Conservation (phyloP, 2,329 filamentous ascomycete genomes). For the Trichophyton simii region DNA sequence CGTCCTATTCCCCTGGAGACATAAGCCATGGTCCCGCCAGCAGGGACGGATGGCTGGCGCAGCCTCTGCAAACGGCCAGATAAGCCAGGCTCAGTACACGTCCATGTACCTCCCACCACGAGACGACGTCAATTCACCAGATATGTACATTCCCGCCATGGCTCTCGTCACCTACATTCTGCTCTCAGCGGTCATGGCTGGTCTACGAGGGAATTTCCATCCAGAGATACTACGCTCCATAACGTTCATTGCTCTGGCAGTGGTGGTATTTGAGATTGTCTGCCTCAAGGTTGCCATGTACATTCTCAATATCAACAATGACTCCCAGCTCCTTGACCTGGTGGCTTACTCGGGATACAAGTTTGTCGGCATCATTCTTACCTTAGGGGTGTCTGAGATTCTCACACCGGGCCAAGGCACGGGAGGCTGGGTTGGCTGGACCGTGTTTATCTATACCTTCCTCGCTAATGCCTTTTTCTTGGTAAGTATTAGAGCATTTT, state of each 20-base stretch:
- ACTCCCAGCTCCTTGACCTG: slow-evolving; percentile 82
- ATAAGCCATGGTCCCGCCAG: slow-evolving; percentile 93
- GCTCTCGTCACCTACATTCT: slow-evolving; percentile 95
- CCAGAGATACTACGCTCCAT: slow-evolving; percentile 87
- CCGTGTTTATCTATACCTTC: slow-evolving; percentile 82
- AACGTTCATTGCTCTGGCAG: slow-evolving; percentile 67
- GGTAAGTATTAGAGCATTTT: slow-evolving; percentile 42
- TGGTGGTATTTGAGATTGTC: slow-evolving; percentile 80
- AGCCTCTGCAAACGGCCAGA: slow-evolving; percentile 44
- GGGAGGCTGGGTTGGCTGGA: slow-evolving; percentile 79
- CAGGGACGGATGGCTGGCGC: slow-evolving; percentile 45
- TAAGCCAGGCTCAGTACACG: slow-evolving; percentile 43
- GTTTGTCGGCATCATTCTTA: slow-evolving; percentile 91
- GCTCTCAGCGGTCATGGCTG: slow-evolving; percentile 78
- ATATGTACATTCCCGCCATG: slow-evolving; percentile 99
- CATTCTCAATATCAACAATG: slow-evolving; percentile 82
- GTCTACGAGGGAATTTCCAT: slow-evolving; percentile 80
- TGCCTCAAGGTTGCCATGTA: slow-evolving; percentile 87
- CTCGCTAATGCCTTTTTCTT: slow-evolving; percentile 89
- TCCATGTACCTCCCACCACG: slow-evolving; percentile 70
- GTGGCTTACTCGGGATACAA: slow-evolving; percentile 98
- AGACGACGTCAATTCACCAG: slow-evolving; percentile 92
- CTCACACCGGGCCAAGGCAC: slow-evolving; percentile 68
- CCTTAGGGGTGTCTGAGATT: slow-evolving; percentile 65
- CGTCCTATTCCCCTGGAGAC: slow-evolving; percentile 93